Conservation (phyloP, 2,329 filamentous ascomycete genomes). For the Incumbomyces lentus region DNA sequence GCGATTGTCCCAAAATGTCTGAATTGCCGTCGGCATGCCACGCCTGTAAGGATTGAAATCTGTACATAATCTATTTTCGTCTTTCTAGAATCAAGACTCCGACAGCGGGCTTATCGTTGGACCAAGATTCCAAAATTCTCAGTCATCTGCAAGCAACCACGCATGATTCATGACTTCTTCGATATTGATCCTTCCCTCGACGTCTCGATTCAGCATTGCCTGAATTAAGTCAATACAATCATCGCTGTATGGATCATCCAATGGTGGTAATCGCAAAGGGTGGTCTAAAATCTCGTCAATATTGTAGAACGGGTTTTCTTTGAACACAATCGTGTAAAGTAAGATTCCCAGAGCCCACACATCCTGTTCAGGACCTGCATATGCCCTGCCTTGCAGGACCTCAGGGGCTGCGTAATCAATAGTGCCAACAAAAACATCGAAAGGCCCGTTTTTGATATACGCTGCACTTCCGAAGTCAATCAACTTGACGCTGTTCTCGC, state of each 20-base stretch:
- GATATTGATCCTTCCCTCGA: conserved; percentile 73
- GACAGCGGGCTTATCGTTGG: too few relatives aligned
- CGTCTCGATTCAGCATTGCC: conserved; percentile 84
- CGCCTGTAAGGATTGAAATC: too few relatives aligned
- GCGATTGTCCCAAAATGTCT: too few relatives aligned
- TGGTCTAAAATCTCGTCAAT: conserved; percentile 99
- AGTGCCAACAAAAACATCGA: conserved; percentile 97
- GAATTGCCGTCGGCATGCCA: too few relatives aligned
- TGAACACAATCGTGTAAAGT: conserved; percentile 97
- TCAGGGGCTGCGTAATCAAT: conserved; percentile 99
- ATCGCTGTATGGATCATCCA: conserved; percentile 50
- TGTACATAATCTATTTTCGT: too few relatives aligned
- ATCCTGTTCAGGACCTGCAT: conserved; percentile 92
- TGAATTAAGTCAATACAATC: conserved; percentile 87
- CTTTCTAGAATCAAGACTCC: too few relatives aligned
- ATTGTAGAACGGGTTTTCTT: conserved; percentile 88
- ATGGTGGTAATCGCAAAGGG: conserved; percentile 74
- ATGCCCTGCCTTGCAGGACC: conserved; percentile 82
- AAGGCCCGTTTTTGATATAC: conserved; percentile 96
- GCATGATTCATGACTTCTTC: conserved; percentile 76
- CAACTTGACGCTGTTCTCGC: conserved; percentile 88
- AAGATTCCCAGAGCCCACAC: conserved; percentile 96
- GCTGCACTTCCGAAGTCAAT: conserved; percentile 98
- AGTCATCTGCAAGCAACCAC: conserved; percentile 46
- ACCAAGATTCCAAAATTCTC: neutral